phyloP scores from a whole-genome alignment of 805 yeast genomes.

The Candida sanyiensis region DNA sequence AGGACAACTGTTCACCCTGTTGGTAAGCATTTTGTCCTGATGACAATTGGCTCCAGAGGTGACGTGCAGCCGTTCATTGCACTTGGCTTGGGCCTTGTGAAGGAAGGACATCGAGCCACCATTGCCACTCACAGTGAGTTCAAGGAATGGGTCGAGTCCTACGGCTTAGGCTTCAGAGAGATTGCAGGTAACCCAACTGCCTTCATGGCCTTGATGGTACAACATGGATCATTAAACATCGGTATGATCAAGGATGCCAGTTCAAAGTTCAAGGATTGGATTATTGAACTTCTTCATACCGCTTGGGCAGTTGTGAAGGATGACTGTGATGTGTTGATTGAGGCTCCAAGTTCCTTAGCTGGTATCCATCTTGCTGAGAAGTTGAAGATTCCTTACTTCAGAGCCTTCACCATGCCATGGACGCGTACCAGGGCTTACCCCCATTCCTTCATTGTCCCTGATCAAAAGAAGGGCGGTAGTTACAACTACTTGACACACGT shows the following conservation, averaged over 20 bases:
- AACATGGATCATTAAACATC: constrained; percentile 82
- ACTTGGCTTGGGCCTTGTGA: constrained; percentile 67
- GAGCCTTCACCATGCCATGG: constrained; percentile 99
- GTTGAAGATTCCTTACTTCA: constrained; percentile 77
- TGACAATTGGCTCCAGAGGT: constrained; percentile 93
- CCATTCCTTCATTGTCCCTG: constrained; percentile 93
- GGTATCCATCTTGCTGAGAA: constrained; percentile 96
- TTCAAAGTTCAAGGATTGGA: constrained; percentile 75
- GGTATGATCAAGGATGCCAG: constrained; percentile 81
- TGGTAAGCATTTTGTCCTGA: constrained; percentile 52
- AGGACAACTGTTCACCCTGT: constrained; percentile 47
- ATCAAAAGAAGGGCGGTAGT: constrained; percentile 86
- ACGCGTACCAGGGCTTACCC: constrained; percentile 93
- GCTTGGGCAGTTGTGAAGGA: constrained; percentile 76
- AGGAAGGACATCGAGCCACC: constrained; percentile 78
- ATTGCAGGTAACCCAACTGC: constrained; percentile 93
- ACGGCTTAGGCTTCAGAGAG: constrained; percentile 62
- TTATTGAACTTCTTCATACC: constrained; percentile 58
- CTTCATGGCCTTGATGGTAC: constrained; percentile 87
- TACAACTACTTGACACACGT: constrained; percentile 91
- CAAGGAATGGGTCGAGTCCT: constrained; percentile 60
- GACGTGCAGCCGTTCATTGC: constrained; percentile 97
- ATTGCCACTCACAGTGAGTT: constrained; percentile 88
- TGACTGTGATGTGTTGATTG: constrained; percentile 78
- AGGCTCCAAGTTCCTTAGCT: constrained; percentile 95